phyloP scores from a whole-genome alignment of 164 flowering plant genomes.

The Vitis riparia region DNA sequence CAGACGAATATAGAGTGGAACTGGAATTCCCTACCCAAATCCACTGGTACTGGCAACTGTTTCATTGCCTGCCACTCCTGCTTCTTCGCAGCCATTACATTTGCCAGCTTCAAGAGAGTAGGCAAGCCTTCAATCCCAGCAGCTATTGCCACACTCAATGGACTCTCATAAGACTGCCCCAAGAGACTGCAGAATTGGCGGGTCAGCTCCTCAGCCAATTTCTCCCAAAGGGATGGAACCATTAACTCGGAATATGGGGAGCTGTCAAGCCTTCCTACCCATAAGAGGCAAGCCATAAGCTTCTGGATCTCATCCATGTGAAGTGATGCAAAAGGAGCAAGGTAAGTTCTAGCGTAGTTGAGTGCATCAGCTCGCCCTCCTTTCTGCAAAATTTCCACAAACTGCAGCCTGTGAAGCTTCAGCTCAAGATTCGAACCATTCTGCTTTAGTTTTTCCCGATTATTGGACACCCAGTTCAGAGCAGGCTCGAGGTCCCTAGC shows the following conservation, averaged over 20 bases:
- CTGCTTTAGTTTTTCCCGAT: slow-evolving; percentile 51
- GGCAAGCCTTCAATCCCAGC: slow-evolving; percentile 81
- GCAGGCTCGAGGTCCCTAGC: slow-evolving; percentile 66
- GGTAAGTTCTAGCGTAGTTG: slow-evolving; percentile 50
- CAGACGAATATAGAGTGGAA: slow-evolving; percentile 86
- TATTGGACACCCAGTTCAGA: slow-evolving; percentile 55
- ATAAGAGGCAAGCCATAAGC: slow-evolving; percentile 74
- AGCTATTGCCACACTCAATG: slow-evolving; percentile 58
- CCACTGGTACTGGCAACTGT: slow-evolving; percentile 79
- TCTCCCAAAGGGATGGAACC: slow-evolving; percentile 59
- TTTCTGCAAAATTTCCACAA: slow-evolving; percentile 61
- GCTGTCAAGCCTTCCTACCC: slow-evolving; percentile 61
- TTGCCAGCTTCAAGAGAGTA: slow-evolving; percentile 67
- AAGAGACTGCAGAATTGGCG: slow-evolving; percentile 61
- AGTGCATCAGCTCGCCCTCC: slow-evolving; percentile 56
- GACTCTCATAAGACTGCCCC: slow-evolving; percentile 73
- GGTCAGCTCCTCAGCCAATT: slow-evolving; percentile 52
- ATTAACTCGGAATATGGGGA: slow-evolving; percentile 69
- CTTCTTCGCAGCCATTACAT: slow-evolving; percentile 68
- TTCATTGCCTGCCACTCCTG: slow-evolving; percentile 81
- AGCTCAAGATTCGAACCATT: slow-evolving; percentile 61
- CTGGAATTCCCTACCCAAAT: slow-evolving; percentile 69
- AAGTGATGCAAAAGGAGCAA: slow-evolving; percentile 49
- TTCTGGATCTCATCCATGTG: slow-evolving; percentile 70
- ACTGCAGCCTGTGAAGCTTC: slow-evolving; percentile 71